Percentiles rank a stretch among this genome's conserved stretches.
Evolutionary conservation across 1,139 yeast genomes (phyloP).

Genomic region (Candida sanyaensis): DNA sequence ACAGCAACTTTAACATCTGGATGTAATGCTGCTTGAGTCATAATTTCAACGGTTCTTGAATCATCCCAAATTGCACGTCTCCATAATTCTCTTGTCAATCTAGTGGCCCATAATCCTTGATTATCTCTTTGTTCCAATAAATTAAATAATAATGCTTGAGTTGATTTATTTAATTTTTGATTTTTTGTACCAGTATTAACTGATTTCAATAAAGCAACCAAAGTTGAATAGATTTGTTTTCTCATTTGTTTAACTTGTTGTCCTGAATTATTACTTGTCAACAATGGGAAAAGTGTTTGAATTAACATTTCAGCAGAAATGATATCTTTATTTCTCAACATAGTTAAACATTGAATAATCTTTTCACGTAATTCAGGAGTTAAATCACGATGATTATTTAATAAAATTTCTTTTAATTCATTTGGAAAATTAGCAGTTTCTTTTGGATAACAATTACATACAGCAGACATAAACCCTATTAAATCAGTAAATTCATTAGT

Average conservation of each 20-base stretch:
- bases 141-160: slow-evolving; percentile 89
- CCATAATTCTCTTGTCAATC: slow-evolving; percentile 93
- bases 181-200: slow-evolving; percentile 85
- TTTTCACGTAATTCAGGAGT: slow-evolving; percentile 89
- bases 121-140: slow-evolving; percentile 75
- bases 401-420: slow-evolving; percentile 68
- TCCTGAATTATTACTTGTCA: slow-evolving; percentile 56
- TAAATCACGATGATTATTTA: slow-evolving; percentile 76
- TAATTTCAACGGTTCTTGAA: slow-evolving; percentile 89
- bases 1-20: slow-evolving; percentile 84
- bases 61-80: slow-evolving; percentile 98
- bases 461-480: slow-evolving; percentile 90
- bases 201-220: slow-evolving; percentile 74
- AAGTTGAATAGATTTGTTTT: slow-evolving; percentile 76
- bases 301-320: slow-evolving; percentile 78
- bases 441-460: slow-evolving; percentile 84
- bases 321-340: slow-evolving; percentile 87
- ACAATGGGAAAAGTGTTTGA: slow-evolving; percentile 84
- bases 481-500: slow-evolving; percentile 76
- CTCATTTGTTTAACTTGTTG: slow-evolving; percentile 84
- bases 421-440: slow-evolving; percentile 84
- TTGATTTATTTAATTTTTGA: slow-evolving; percentile 82
- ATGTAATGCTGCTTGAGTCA: slow-evolving; percentile 94
- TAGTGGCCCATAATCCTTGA: slow-evolving; percentile 95
- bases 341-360: slow-evolving; percentile 82